Base-by-base conservation (phyloP, 208 protist species). In the Herpetomonas muscarum region DNA sequence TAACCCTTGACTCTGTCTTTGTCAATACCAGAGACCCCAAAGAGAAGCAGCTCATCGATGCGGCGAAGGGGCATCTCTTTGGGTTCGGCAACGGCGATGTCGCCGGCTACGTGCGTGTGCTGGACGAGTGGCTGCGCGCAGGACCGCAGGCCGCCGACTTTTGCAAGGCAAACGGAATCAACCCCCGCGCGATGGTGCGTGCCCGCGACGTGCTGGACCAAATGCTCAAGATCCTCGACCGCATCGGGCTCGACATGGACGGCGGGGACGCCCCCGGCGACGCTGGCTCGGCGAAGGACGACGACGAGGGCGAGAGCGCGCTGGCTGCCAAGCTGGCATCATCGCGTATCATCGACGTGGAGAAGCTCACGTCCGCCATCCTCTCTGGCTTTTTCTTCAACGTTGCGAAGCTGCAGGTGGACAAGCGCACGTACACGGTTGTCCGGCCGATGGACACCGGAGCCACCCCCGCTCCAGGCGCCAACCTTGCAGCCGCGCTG, bases 1-100 rank as follows among this genome's bases (percentile, higher is more conserved):
- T 97, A n/a, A 76, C 85, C 12, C 74, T 97, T 3, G 95, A 98
- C 28, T 93, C 93, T 48, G 80, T 98, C 57, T 99, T 99, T 70
- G 41, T 98, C 47, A 81, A 90, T 42, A 96, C 97, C 15, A 93
- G 96, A 30, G 97, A 98, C 32, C 72, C 85, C 3, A 66, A 80
- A 29, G 65, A 89, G 44, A 76, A 74, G 61, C 58, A 81, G 65
- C 65, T 76, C 21, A 74, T 90, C 19, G 74, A 78, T 25, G 87
- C 79, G 71, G 85, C 85, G 15, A 85, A 79, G 50, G 76, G 83
- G 15, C 71, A 83, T 17, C 67, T 94, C 25, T 93, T 93, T 52
- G 67, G 76, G 25, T 77, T 83, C 17, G 85, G 83, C 26, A 92
- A 91, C 70, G 87, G 87, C 47, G 90, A 96, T 59, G 75, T 94